Conservation (phyloP, 495 filamentous ascomycete genomes). For the Pseudoneurospora amorphoporcata region DNA sequence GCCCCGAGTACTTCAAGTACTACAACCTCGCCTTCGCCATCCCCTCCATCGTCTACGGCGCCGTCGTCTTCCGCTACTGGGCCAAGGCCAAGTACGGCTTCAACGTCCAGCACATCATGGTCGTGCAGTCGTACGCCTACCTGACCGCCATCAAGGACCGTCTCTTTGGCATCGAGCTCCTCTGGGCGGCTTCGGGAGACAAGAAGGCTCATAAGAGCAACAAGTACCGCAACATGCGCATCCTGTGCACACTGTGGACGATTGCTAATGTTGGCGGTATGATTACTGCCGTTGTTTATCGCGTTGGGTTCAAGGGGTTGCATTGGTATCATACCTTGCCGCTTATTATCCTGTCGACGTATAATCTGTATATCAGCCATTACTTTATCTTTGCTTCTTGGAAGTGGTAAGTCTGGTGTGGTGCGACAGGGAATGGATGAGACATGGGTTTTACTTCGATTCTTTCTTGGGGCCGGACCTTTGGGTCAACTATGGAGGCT, state of each 20-base stretch:
- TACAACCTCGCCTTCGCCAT: constrained; percentile 26
- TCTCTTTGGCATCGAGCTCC: constrained; percentile 22
- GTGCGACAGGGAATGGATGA: not conserved
- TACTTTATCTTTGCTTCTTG: constrained; percentile 22
- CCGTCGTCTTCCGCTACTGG: constrained; percentile 20
- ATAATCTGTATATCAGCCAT: constrained; percentile 20
- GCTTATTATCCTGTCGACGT: constrained; percentile 18
- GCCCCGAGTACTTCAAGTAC: constrained; percentile 25
- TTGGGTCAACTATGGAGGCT: not conserved
- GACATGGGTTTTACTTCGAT: not conserved
- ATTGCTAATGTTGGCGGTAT: constrained; percentile 13
- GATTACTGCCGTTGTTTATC: constrained; percentile 14
- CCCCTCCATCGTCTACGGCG: constrained; percentile 23
- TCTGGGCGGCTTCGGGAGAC: constrained; percentile 24
- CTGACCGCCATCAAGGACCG: constrained; percentile 26
- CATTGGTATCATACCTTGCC: constrained; percentile 22
- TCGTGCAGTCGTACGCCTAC: constrained; percentile 25
- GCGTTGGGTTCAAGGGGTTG: constrained; percentile 9
- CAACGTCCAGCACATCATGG: constrained; percentile 28
- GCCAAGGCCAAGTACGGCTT: constrained; percentile 23
- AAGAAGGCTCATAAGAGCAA: constrained; percentile 25
- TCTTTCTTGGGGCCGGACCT: not conserved
- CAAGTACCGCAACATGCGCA: constrained; percentile 25
- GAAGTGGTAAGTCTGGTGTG: constrained; percentile 11
- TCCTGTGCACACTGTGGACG: constrained; percentile 22